These are phyloP conservation scores for Westerdykella aurantiaca DNA, from an alignment of 2,329 filamentous ascomycete species.

Conservation along the genomic window DNA sequence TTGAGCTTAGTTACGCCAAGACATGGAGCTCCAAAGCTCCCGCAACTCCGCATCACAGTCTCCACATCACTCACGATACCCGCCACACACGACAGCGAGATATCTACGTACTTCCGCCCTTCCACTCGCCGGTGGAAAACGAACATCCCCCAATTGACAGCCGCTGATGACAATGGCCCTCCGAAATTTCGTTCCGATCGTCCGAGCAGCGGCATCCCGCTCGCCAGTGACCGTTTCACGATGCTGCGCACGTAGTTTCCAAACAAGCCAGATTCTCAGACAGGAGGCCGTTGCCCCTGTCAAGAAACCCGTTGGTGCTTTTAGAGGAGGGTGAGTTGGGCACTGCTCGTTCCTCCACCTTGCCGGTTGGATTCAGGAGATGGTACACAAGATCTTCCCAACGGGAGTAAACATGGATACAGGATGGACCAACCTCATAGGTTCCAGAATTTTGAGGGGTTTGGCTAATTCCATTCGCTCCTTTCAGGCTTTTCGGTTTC, in stretches of 20 bases:
- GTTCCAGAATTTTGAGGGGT: not conserved
- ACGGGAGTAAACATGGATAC: too few relatives aligned
- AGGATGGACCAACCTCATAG: too few relatives aligned
- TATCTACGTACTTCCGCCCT: too few relatives aligned
- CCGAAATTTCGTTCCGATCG: slow-evolving; percentile 28
- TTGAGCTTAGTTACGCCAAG: not conserved
- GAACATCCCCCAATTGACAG: not conserved
- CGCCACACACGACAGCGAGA: not conserved
- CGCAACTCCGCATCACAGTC: not conserved
- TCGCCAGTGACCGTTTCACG: not conserved
- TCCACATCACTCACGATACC: not conserved
- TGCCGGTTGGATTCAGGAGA: too few relatives aligned
- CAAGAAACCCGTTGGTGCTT: slow-evolving; percentile 64
- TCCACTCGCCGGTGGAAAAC: not conserved
- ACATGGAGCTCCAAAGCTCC: not conserved
- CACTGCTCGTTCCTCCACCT: too few relatives aligned
- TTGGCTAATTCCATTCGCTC: not conserved
- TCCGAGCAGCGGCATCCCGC: slow-evolving; percentile 15
- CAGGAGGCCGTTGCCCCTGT: slow-evolving; percentile 40
- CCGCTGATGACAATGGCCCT: slow-evolving; percentile 33
- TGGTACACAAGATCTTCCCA: too few relatives aligned
- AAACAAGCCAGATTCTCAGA: slow-evolving; percentile 33
- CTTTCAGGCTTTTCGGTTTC: slow-evolving; percentile 76
- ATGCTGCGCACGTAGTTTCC: slow-evolving; percentile 30
- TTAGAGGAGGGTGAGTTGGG: slow-evolving; percentile 61